These are phyloP conservation scores for Fomitopsis betulina DNA, from an alignment of 1,284 basidiomycete genomes.

Conservation along the genomic window DNA sequence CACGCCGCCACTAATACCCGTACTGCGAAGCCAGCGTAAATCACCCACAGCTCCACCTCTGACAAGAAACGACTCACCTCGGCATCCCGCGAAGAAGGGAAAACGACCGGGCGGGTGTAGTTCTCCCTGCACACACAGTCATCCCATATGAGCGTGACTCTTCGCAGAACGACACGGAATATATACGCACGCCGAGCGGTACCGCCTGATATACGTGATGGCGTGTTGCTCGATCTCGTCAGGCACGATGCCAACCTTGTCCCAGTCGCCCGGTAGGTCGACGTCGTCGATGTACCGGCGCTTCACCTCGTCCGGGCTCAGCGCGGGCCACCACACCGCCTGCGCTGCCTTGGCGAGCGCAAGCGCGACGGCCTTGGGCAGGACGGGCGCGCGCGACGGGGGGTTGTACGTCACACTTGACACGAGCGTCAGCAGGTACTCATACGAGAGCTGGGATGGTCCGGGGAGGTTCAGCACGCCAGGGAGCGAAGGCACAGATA, in stretches of 20 bases:
- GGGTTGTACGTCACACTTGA: slow-evolving; percentile 78
- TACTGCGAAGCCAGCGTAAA: background rate
- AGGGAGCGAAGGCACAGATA: slow-evolving; percentile 55
- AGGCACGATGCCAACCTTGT: slow-evolving; percentile 63
- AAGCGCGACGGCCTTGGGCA: slow-evolving; percentile 77
- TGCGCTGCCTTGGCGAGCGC: slow-evolving; percentile 68
- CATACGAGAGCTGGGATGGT: slow-evolving; percentile 82
- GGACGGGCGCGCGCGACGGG: slow-evolving; percentile 60
- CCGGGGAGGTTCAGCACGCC: slow-evolving; percentile 85
- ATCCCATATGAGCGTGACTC: background rate
- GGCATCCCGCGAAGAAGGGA: slow-evolving; percentile 20
- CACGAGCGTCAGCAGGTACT: slow-evolving; percentile 83
- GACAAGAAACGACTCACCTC: slow-evolving; percentile 16
- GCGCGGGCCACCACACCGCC: slow-evolving; percentile 88
- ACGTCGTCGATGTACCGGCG: slow-evolving; percentile 86
- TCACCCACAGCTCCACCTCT: background rate
- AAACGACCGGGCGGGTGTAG: slow-evolving; percentile 21
- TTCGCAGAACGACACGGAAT: slow-evolving; percentile 3
- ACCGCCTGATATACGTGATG: slow-evolving; percentile 88
- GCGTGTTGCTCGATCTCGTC: slow-evolving; percentile 88
- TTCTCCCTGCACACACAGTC: slow-evolving; percentile 16
- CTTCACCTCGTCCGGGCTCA: slow-evolving; percentile 89
- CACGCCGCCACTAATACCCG: background rate
- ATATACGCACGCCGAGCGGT: slow-evolving; percentile 71
- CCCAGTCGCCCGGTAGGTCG: slow-evolving; percentile 61